These are phyloP conservation scores for Alternaria ethzedia DNA, from an alignment of 2,329 filamentous ascomycete species.

Conservation along the genomic window DNA sequence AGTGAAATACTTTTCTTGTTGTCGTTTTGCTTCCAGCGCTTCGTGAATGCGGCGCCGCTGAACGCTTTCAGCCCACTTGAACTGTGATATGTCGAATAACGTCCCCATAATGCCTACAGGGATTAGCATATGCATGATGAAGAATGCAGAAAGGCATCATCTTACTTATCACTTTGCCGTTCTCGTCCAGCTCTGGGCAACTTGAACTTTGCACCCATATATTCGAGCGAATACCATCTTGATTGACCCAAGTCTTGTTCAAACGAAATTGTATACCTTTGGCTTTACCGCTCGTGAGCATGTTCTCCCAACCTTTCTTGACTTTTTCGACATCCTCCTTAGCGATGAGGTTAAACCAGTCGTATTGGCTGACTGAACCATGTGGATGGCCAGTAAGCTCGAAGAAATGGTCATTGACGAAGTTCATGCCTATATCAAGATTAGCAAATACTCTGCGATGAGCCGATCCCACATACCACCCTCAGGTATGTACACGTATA, in stretches of 20 bases:
- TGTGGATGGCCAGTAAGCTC: conserved; percentile 30
- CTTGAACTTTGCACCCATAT: conserved; percentile 38
- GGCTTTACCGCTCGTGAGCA: conserved; percentile 22
- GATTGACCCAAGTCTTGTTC: conserved; percentile 37
- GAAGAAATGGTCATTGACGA: conserved; percentile 39
- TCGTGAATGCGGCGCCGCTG: conserved; percentile 43
- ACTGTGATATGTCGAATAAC: conserved; percentile 46
- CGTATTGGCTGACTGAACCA: conserved; percentile 16
- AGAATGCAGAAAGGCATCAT: neutral
- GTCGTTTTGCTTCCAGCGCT: conserved; percentile 46
- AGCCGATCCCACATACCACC: conserved; percentile 12
- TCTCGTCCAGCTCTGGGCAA: conserved; percentile 29
- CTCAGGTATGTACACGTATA: conserved; percentile 33
- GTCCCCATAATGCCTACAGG: conserved; percentile 40
- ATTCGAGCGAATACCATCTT: conserved; percentile 30
- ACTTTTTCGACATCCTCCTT: conserved; percentile 29
- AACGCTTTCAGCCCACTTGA: conserved; percentile 47
- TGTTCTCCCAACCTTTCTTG: conserved; percentile 21
- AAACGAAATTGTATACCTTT: conserved; percentile 30
- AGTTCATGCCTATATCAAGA: conserved; percentile 27
- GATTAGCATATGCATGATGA: neutral
- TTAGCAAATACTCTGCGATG: neutral
- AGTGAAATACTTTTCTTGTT: conserved; percentile 41
- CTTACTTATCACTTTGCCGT: conserved; percentile 32
- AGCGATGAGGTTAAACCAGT: conserved; percentile 27